phyloP scores from a whole-genome alignment of 345 rosid genomes.

The Corchorus olitorius region DNA sequence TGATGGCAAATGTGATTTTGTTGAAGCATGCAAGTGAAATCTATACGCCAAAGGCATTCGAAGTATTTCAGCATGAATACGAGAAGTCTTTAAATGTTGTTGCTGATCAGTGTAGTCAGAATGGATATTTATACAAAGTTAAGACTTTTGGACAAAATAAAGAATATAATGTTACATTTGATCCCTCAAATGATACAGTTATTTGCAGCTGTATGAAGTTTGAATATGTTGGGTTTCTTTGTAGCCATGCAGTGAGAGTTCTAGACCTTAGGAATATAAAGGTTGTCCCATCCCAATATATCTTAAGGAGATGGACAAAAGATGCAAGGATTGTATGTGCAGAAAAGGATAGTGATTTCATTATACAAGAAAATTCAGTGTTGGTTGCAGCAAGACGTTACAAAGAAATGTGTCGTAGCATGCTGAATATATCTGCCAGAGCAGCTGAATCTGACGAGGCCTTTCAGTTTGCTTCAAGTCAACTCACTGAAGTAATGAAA shows the following conservation, averaged over 20 bases:
- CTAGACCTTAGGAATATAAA: slow-evolving; percentile 38
- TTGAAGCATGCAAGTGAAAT: slow-evolving; percentile 34
- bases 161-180: slow-evolving; percentile 30
- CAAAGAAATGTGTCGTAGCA: slow-evolving; percentile 28
- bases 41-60: slow-evolving; percentile 35
- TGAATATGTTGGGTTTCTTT: slow-evolving; percentile 42
- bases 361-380: slow-evolving; percentile 27
- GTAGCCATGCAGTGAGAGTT: slow-evolving; percentile 40
- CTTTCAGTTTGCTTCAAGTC: slow-evolving; percentile 38
- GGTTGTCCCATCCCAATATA: slow-evolving; percentile 38
- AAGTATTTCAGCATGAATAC: slow-evolving; percentile 38
- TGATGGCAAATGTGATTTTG: slow-evolving; percentile 36
- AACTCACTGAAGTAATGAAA: slow-evolving; percentile 34
- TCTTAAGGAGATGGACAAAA: slow-evolving; percentile 44
- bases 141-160: slow-evolving; percentile 24
- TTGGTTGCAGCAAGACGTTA: slow-evolving; percentile 39
- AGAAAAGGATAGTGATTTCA: slow-evolving; percentile 19
- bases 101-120: slow-evolving; percentile 30
- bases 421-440: slow-evolving; percentile 33
- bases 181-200: slow-evolving; percentile 30
- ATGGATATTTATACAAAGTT: slow-evolving; percentile 31
- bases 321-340: slow-evolving; percentile 29
- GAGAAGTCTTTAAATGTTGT: slow-evolving; percentile 33
- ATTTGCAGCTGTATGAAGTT: slow-evolving; percentile 36
- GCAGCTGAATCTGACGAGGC: slow-evolving; percentile 42